Conservation (phyloP, 441 rosid species). For the Populus hybrid region DNA sequence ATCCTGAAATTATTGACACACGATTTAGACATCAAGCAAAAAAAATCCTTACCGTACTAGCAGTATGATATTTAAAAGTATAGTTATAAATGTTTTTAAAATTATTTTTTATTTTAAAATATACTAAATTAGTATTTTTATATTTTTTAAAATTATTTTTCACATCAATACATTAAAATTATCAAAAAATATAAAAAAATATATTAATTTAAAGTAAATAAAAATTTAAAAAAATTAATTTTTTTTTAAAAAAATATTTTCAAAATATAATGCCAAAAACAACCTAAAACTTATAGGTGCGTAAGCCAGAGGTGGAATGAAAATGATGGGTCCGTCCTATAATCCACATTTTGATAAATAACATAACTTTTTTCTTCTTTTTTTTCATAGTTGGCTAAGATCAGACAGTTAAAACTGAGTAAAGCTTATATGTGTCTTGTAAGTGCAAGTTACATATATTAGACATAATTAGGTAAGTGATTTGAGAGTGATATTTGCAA, state of each 20-base stretch:
- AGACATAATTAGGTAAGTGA: conserved; percentile 44
- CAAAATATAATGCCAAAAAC: no score
- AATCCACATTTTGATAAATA: conserved; percentile 17
- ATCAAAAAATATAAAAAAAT: no score
- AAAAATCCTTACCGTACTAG: conserved; percentile 23
- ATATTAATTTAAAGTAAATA: no score
- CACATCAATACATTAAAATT: accelerated
- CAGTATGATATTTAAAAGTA: conserved; percentile 5
- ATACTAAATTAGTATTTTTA: background rate
- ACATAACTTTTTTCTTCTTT: no score
- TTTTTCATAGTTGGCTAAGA: conserved; percentile 12
- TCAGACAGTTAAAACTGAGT: conserved; percentile 13
- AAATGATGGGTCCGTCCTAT: conserved; percentile 28
- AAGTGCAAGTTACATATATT: conserved; percentile 36
- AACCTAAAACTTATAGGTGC: background rate
- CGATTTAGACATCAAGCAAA: conserved; percentile 7
- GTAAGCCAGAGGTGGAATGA: conserved; percentile 24
- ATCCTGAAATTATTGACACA: conserved; percentile 8
- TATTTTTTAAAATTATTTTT: no score
- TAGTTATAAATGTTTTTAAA: background rate
- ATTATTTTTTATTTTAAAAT: no score
- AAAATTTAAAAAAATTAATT: no score
- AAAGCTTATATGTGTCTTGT: conserved; percentile 13
- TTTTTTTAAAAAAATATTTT: no score
- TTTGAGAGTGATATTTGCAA: conserved; percentile 30